A percentile compares a stretch with the other conserved stretches of the same genome.
Evolutionary conservation across 208 protist species (phyloP).

Genomic region (Wallacemonas sp.): DNA sequence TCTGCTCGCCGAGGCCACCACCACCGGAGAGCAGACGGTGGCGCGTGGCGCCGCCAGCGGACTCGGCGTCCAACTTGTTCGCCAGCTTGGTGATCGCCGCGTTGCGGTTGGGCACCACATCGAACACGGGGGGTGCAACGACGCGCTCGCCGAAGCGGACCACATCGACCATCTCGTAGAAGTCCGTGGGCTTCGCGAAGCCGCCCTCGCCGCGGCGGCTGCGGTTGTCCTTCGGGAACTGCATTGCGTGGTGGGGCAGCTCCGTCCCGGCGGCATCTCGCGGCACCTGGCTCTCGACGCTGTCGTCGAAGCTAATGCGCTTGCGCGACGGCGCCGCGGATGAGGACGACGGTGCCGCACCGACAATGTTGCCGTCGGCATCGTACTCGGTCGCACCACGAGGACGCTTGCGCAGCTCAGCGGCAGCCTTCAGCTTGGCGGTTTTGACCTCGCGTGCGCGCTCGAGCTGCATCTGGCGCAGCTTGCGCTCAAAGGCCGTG

Average conservation of each 20-base stretch:
- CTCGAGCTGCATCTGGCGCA: conserved; percentile 27
- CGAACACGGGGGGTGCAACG: conserved; percentile 86
- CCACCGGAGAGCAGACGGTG: conserved; percentile 17
- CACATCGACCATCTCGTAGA: conserved; percentile 86
- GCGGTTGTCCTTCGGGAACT: conserved; percentile 43
- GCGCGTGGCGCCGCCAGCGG: conserved; percentile 1
- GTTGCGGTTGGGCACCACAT: conserved; percentile 72
- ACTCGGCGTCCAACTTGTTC: conserved; percentile 32
- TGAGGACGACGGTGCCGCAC: neutral
- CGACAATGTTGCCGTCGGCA: neutral
- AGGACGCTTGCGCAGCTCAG: conserved; percentile 8
- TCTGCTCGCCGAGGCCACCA: conserved; percentile 23
- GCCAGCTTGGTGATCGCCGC: conserved; percentile 71
- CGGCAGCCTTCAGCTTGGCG: conserved; percentile 16
- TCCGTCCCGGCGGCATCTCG: conserved; percentile 22
- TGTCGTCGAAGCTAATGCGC: conserved; percentile 50
- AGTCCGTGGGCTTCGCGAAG: conserved; percentile 52
- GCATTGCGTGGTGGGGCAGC: conserved; percentile 37
- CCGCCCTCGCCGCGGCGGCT: conserved; percentile 8
- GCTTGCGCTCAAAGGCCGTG: conserved; percentile 42
- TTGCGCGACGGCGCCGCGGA: conserved; percentile 35
- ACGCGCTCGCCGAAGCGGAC: conserved; percentile 85
- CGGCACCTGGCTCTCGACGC: conserved; percentile 17
- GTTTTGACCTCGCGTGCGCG: conserved; percentile 15
- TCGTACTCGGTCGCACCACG: neutral